phyloP scores from a whole-genome alignment of 257 asterid genomes.

The Dorcoceras hygrometricum region DNA sequence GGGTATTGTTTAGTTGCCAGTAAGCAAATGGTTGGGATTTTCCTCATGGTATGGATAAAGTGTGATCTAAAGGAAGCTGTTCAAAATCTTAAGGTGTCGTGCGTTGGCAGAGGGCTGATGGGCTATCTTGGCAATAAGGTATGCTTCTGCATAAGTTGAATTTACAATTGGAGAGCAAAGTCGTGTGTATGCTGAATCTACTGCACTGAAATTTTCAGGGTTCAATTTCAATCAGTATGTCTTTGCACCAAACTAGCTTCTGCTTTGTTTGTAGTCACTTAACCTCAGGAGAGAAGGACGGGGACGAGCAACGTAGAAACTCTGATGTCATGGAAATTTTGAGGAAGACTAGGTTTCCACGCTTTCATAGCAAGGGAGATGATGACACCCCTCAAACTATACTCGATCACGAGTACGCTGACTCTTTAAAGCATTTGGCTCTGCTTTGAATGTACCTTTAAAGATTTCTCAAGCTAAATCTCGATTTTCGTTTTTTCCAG shows the following conservation, averaged over 20 bases:
- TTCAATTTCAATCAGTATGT: constrained; percentile 96
- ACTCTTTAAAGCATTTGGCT: not conserved
- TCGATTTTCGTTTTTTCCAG: constrained; percentile 37
- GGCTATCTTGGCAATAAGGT: constrained; percentile 99
- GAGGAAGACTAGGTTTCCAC: constrained; percentile 92
- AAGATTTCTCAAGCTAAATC: constrained; percentile 7
- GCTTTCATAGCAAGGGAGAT: constrained; percentile 60
- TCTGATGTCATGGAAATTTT: constrained; percentile 96
- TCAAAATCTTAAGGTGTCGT: constrained; percentile 78
- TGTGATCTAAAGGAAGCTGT: constrained; percentile 69
- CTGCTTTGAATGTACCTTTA: not conserved
- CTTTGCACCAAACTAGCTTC: constrained; percentile 96
- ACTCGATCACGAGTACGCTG: constrained; percentile 85
- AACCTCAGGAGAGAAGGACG: constrained; percentile 95
- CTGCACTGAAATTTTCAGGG: constrained; percentile 57
- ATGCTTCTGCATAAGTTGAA: constrained; percentile 16
- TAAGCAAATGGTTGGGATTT: constrained; percentile 97
- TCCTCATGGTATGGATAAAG: constrained; percentile 85
- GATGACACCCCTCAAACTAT: constrained; percentile 86
- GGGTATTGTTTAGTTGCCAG: constrained; percentile 86
- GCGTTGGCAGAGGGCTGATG: constrained; percentile 98
- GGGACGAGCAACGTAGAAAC: constrained; percentile 92
- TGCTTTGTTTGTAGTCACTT: constrained; percentile 95
- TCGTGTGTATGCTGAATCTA: constrained; percentile 16
- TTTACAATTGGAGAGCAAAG: constrained; percentile 17